Evolutionary conservation across 805 yeast genomes (phyloP).

Genomic region (Pichia rugopelliculosa): DNA sequence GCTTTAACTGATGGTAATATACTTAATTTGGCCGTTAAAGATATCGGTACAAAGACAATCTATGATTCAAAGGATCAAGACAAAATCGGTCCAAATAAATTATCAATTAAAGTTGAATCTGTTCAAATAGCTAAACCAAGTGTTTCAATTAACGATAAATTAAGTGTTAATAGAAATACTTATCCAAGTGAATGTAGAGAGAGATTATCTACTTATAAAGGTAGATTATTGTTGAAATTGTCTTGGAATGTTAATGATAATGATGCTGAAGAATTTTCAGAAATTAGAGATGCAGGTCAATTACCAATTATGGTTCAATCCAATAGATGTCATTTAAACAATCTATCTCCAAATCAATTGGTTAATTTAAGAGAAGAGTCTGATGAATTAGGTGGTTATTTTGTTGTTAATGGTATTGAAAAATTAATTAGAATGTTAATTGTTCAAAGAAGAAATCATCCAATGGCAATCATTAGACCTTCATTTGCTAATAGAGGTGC

Average conservation of each 20-base stretch:
- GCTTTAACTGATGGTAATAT: conserved; percentile 86
- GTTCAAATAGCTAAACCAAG: conserved; percentile 83
- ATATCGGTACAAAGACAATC: conserved; percentile 78
- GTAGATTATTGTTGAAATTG: conserved; percentile 69
- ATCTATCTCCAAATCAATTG: conserved; percentile 73
- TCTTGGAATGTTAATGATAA: conserved; percentile 76
- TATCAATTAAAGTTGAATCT: conserved; percentile 76
- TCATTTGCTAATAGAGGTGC: conserved; percentile 93
- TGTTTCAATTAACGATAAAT: conserved; percentile 61
- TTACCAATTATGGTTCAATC: conserved; percentile 87
- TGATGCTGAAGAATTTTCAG: conserved; percentile 64
- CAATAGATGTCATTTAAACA: conserved; percentile 86
- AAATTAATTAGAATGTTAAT: conserved; percentile 94
- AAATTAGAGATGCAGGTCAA: conserved; percentile 84
- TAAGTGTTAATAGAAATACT: conserved; percentile 68
- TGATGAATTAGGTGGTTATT: conserved; percentile 96
- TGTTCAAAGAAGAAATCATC: conserved; percentile 95
- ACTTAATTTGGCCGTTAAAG: conserved; percentile 76
- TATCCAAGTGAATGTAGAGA: conserved; percentile 89
- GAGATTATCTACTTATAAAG: conserved; percentile 74
- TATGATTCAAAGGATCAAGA: conserved; percentile 70
- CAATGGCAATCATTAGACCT: conserved; percentile 95
- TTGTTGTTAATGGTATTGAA: conserved; percentile 93
- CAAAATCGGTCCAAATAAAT: conserved; percentile 71
- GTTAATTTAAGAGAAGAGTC: conserved; percentile 79